Evolutionary conservation across 2,329 filamentous ascomycete species (phyloP).

Genomic region (Alternaria triticina): DNA sequence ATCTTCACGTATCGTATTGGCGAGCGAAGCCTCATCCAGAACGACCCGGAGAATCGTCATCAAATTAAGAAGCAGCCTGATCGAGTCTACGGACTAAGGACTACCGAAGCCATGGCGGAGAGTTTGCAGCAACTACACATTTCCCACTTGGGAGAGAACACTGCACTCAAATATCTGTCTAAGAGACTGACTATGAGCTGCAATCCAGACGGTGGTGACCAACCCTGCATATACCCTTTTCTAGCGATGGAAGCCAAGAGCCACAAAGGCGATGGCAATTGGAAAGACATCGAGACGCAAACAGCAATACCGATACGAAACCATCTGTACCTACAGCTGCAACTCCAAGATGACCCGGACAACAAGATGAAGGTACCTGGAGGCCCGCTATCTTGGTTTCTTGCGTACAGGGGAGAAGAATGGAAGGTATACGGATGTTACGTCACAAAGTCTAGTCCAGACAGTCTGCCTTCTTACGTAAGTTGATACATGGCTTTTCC

Average conservation of each 20-base stretch:
- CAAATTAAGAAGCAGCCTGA: conserved; percentile 17
- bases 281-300: conserved; percentile 22
- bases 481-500: neutral
- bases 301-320: conserved; percentile 21
- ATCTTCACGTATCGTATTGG: conserved; percentile 16
- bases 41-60: neutral
- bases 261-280: conserved; percentile 16
- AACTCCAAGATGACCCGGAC: conserved; percentile 10
- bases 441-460: neutral
- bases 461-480: neutral
- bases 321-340: conserved; percentile 16
- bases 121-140: neutral
- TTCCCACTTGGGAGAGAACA: neutral
- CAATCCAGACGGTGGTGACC: conserved; percentile 20
- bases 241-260: conserved; percentile 25
- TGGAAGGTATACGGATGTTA: conserved; percentile 27
- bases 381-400: conserved; percentile 26
- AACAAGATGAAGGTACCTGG: conserved; percentile 21
- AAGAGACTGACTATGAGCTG: conserved; percentile 14
- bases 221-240: conserved; percentile 24
- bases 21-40: conserved; percentile 4
- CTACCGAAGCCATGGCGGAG: neutral
- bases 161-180: neutral
- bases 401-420: conserved; percentile 20
- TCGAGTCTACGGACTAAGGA: conserved; percentile 13